phyloP scores from a whole-genome alignment of 495 filamentous ascomycete genomes.

The Elaphomyces granulatus region DNA sequence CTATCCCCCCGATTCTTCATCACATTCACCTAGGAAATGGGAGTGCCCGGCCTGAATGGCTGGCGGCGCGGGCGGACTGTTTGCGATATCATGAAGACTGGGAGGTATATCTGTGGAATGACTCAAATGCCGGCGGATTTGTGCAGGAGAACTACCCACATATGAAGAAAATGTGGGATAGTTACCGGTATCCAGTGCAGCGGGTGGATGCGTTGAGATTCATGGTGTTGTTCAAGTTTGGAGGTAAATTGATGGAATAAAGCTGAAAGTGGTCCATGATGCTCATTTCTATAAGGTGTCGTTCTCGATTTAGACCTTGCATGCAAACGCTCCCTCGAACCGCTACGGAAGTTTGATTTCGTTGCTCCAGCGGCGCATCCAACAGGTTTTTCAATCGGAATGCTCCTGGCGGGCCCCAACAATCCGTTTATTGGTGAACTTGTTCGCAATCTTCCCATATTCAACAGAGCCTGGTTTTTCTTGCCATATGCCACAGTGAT shows the following conservation, averaged over 20 bases:
- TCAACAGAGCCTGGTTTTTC: constrained; percentile 25
- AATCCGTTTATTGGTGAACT: constrained; percentile 21
- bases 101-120: constrained; percentile 45
- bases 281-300: constrained; percentile 8
- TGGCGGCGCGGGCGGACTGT: constrained; percentile 18
- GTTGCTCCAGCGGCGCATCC: constrained; percentile 26
- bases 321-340: constrained; percentile 24
- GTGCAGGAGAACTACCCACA: constrained; percentile 47
- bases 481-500: constrained; percentile 29
- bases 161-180: constrained; percentile 52
- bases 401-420: constrained; percentile 26
- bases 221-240: constrained; percentile 51
- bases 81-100: constrained; percentile 23
- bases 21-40: constrained; percentile 23
- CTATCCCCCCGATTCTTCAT: constrained; percentile 23
- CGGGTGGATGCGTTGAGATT: constrained; percentile 59
- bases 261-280: neutral
- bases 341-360: constrained; percentile 26
- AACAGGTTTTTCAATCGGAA: constrained; percentile 26
- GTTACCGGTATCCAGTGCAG: constrained; percentile 51
- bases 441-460: constrained; percentile 18
- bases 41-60: constrained; percentile 15
- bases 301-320: constrained; percentile 30
- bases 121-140: constrained; percentile 41
- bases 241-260: constrained; percentile 31